Percentiles rank a stretch among this genome's conserved stretches.
phyloP scores from a whole-genome alignment of 148 eudicot genomes.

The Gaultheria prostrata region DNA sequence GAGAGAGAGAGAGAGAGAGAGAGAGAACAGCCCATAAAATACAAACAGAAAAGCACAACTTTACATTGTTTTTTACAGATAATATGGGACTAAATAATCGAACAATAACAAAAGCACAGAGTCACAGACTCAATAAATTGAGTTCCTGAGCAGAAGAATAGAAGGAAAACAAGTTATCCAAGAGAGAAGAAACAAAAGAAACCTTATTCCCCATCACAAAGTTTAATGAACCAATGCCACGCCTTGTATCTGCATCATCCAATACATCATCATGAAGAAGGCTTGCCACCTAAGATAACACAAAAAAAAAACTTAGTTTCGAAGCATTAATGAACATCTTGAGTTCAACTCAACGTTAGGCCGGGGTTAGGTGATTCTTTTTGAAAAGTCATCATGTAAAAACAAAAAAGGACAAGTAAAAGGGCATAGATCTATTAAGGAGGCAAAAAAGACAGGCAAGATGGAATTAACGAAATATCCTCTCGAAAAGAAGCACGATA shows the following conservation, averaged over 20 bases:
- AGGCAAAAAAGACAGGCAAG: background rate
- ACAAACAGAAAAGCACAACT: background rate
- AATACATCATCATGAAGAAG: slow-evolving; percentile 98
- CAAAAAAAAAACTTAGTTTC: background rate
- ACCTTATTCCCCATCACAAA: slow-evolving; percentile 85
- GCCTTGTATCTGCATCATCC: slow-evolving; percentile 98
- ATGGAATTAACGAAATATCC: background rate
- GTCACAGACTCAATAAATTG: background rate
- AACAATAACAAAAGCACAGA: background rate
- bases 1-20: too few relatives aligned
- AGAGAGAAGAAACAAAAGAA: slow-evolving; percentile 10
- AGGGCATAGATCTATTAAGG: background rate
- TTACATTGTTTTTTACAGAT: background rate
- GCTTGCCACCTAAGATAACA: slow-evolving; percentile 75
- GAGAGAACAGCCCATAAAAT: too few relatives aligned
- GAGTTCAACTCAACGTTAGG: slow-evolving; percentile 4
- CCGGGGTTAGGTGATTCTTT: background rate
- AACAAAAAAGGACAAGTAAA: background rate
- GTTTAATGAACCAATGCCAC: slow-evolving; percentile 78
- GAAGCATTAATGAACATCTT: background rate
- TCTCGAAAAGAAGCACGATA: background rate
- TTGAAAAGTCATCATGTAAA: background rate
- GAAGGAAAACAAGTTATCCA: background rate
- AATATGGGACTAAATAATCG: background rate
- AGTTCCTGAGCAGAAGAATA: background rate